Conservation (phyloP, 2,329 filamentous ascomycete genomes). For the Fusarium sp. region DNA sequence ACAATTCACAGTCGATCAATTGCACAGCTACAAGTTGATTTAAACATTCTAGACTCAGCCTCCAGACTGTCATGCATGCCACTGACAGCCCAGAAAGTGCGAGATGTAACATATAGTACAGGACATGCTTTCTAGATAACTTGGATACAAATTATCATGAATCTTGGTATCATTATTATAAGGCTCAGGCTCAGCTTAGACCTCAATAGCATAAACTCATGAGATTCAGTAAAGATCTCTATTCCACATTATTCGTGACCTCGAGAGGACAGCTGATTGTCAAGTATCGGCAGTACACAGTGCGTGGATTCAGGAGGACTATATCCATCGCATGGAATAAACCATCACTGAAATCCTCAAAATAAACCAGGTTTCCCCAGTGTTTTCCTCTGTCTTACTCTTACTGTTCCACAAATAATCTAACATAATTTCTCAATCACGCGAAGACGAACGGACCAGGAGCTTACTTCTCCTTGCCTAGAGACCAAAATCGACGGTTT, state of each 20-base stretch:
- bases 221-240: neutral
- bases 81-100: neutral
- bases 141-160: too few species aligned
- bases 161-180: too few species aligned
- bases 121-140: too few species aligned
- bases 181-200: too few species aligned
- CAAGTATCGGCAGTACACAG: constrained; percentile 7
- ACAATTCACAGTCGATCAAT: neutral
- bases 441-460: constrained; percentile 20
- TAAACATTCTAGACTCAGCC: neutral
- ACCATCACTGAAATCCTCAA: constrained; percentile 10
- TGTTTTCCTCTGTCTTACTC: constrained; percentile 13
- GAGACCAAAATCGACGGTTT: neutral
- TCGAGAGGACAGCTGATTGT: neutral
- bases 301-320: constrained; percentile 14
- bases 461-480: constrained; percentile 13
- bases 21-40: too few species aligned
- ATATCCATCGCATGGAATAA: neutral
- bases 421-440: constrained; percentile 12
- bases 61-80: neutral
- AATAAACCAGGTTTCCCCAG: constrained; percentile 21
- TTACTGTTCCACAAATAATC: constrained; percentile 10
- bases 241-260: too few species aligned
- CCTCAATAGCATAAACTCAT: neutral
- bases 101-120: too few species aligned